A percentile compares a stretch with the other conserved stretches of the same genome.
Conservation (phyloP, 2,329 filamentous ascomycete species). For the Pseudogymnoascus sp. region DNA sequence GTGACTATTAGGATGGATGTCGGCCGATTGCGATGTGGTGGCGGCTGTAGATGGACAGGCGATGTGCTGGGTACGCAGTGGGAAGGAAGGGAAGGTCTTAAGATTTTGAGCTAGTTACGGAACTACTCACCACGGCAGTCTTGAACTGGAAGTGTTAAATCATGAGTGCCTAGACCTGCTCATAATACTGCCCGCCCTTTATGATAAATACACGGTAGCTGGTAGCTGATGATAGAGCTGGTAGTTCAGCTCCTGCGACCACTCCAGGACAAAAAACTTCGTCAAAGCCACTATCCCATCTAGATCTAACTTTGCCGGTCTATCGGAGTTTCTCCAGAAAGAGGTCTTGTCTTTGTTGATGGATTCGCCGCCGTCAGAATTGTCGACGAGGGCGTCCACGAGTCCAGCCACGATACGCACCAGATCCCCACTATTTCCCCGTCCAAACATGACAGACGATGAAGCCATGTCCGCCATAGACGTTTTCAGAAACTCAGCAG, state of each 20-base stretch:
- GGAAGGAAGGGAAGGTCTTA: background rate
- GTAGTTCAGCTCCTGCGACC: conserved; percentile 31
- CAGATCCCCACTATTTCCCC: conserved; percentile 27
- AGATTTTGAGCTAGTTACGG: background rate
- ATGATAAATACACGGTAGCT: background rate
- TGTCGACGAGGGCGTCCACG: conserved; percentile 13
- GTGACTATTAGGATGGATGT: background rate
- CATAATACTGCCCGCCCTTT: background rate
- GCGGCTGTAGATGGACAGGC: background rate
- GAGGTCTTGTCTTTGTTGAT: conserved; percentile 10
- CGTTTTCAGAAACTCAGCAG: conserved; percentile 20
- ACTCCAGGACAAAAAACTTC: conserved; percentile 29
- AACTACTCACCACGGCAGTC: background rate
- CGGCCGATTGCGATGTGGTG: background rate
- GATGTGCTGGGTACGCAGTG: background rate
- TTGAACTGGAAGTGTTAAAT: background rate
- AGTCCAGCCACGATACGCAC: conserved; percentile 26
- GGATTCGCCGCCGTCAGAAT: conserved; percentile 10
- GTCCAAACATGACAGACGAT: conserved; percentile 24
- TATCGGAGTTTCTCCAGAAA: conserved; percentile 4
- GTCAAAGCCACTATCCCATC: conserved; percentile 25
- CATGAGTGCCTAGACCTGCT: background rate
- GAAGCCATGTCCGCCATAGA: conserved; percentile 26
- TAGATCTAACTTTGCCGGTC: conserved; percentile 13
- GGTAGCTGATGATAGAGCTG: conserved; percentile 30